A percentile compares a stretch with the other conserved stretches of the same genome.
Conservation (phyloP, 73 alveolate genomes). For the Halteria grandinella region DNA sequence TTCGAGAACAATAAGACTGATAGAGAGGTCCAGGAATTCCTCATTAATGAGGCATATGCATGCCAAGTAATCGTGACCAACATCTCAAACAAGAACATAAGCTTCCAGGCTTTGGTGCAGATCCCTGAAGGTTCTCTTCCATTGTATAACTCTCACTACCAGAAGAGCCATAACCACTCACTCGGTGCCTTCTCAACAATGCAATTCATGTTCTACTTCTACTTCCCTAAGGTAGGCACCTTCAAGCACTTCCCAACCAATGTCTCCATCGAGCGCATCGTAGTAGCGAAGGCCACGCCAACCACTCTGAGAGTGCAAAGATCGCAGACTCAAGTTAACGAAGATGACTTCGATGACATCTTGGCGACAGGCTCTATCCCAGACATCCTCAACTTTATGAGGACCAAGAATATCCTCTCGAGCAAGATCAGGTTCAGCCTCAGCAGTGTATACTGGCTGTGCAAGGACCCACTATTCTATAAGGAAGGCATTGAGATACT, state of each 20-base stretch:
- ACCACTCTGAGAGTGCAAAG: slow-evolving; percentile 7
- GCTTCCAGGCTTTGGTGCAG: slow-evolving; percentile 80
- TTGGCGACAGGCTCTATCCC: slow-evolving; percentile 64
- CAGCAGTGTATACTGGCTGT: slow-evolving; percentile 57
- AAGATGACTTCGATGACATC: slow-evolving; percentile 66
- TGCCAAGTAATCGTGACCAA: slow-evolving; percentile 87
- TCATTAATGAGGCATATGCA: slow-evolving; percentile 72
- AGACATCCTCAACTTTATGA: slow-evolving; percentile 61
- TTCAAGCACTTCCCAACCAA: slow-evolving; percentile 86
- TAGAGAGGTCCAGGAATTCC: slow-evolving; percentile 77
- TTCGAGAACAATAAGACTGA: slow-evolving; percentile 67
- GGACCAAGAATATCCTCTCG: slow-evolving; percentile 57
- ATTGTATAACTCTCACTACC: slow-evolving; percentile 68
- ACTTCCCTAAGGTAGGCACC: slow-evolving; percentile 85
- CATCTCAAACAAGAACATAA: slow-evolving; percentile 71
- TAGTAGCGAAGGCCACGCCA: slow-evolving; percentile 74
- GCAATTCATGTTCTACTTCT: slow-evolving; percentile 76
- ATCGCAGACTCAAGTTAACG: slow-evolving; percentile 28
- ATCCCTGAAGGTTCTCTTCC: slow-evolving; percentile 94
- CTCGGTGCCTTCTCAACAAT: slow-evolving; percentile 81
- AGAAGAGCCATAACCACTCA: slow-evolving; percentile 63
- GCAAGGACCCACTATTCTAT: slow-evolving; percentile 75
- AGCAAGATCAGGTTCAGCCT: slow-evolving; percentile 41
- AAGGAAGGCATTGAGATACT: slow-evolving; percentile 64
- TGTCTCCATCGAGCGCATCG: slow-evolving; percentile 76